Evolutionary conservation across 352 stramenopile genomes (phyloP).

Genomic region (Globisporangium echinulatum): DNA sequence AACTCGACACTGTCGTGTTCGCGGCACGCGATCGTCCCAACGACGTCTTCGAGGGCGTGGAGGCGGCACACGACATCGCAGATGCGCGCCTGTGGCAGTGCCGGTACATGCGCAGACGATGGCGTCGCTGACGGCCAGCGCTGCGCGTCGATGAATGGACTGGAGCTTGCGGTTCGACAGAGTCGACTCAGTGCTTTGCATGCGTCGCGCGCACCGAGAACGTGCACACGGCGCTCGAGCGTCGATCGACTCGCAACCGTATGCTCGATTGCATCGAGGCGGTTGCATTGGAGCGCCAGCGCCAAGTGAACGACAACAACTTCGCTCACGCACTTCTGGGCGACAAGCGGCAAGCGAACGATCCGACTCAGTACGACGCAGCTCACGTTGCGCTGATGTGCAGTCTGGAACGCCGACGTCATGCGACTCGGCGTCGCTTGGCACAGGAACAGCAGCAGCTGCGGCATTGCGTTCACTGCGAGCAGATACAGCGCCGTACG

Average conservation of each 20-base stretch:
- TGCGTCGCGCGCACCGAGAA: slow-evolving; percentile 40
- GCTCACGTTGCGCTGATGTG: slow-evolving; percentile 60
- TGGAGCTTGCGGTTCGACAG: slow-evolving; percentile 21
- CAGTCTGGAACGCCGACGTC: slow-evolving; percentile 37
- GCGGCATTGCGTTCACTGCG: slow-evolving; percentile 28
- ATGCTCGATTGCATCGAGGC: slow-evolving; percentile 54
- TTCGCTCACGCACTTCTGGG: slow-evolving; percentile 45
- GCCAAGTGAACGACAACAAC: slow-evolving; percentile 54
- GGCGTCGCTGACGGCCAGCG: slow-evolving; percentile 37
- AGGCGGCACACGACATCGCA: slow-evolving; percentile 56
- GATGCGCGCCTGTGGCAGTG: slow-evolving; percentile 53
- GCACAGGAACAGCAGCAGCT: slow-evolving; percentile 41
- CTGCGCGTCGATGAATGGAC: slow-evolving; percentile 21
- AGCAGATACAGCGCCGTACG: slow-evolving; percentile 36
- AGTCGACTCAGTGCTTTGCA: slow-evolving; percentile 50
- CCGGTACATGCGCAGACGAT: slow-evolving; percentile 28
- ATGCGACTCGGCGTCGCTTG: slow-evolving; percentile 53
- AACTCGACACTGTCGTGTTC: slow-evolving; percentile 49
- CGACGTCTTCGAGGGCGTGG: slow-evolving; percentile 65
- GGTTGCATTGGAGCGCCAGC: slow-evolving; percentile 68
- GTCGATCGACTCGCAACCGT: slow-evolving; percentile 18
- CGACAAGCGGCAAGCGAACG: slow-evolving; percentile 29
- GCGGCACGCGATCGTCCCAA: slow-evolving; percentile 32
- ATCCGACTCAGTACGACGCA: slow-evolving; percentile 60
- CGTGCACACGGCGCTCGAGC: slow-evolving; percentile 37